These are phyloP conservation scores for Cucumis cinereus DNA, from an alignment of 306 rosid genomes.

Conservation along the genomic window DNA sequence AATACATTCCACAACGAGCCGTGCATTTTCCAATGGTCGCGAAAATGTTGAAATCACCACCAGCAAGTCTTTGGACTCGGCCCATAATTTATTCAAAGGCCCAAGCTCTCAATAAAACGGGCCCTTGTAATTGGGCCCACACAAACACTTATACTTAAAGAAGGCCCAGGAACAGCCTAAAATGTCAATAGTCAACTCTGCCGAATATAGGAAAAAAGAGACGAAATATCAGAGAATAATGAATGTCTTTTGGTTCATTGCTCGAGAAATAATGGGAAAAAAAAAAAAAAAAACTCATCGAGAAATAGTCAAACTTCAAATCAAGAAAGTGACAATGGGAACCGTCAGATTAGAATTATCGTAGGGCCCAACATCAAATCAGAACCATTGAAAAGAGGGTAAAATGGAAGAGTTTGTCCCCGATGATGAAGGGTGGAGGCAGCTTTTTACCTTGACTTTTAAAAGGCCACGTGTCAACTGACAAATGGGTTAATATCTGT, in stretches of 20 bases:
- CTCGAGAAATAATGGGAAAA: not conserved
- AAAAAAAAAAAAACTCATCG: not conserved
- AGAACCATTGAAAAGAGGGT: not conserved
- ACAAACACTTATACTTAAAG: not conserved
- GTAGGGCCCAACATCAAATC: slow-evolving; percentile 7
- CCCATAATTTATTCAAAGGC: no score
- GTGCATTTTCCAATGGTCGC: no score
- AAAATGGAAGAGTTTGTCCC: not conserved
- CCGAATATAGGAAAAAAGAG: no score
- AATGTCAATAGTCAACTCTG: not conserved
- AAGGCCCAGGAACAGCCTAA: not conserved
- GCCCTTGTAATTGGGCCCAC: not conserved
- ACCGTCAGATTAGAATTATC: not conserved
- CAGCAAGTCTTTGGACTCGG: no score
- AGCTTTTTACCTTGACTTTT: not conserved
- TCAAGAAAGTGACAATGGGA: not conserved
- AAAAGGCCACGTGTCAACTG: not conserved
- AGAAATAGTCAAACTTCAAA: slow-evolving; percentile 6
- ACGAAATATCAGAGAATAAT: not conserved
- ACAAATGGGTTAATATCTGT: not conserved
- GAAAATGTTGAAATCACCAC: no score
- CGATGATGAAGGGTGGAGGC: not conserved
- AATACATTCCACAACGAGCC: no score
- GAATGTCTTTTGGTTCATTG: not conserved
- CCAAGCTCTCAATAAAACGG: not conserved